Percentiles rank a stretch among this genome's conserved stretches.
phyloP scores from a whole-genome alignment of 2,329 filamentous ascomycete species.

The Sporothrix brasiliensis region DNA sequence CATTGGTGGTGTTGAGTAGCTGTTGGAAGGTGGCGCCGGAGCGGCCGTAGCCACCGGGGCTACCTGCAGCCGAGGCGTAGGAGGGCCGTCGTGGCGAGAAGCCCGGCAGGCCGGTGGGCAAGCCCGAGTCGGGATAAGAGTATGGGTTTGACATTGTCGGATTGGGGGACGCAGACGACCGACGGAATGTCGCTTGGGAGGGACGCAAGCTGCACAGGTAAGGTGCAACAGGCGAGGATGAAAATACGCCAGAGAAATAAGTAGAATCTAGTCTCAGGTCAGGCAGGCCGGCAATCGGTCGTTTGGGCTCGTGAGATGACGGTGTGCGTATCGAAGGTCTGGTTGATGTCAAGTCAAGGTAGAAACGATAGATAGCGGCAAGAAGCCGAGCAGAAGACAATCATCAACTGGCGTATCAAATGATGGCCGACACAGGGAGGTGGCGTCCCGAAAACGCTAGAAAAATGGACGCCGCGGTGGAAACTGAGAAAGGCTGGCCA shows the following conservation, averaged over 20 bases:
- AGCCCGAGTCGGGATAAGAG: slow-evolving; percentile 41
- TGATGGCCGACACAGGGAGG: not conserved
- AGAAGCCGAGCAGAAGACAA: not conserved
- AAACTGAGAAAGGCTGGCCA: not conserved
- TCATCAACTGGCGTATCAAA: not conserved
- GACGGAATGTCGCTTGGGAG: not conserved
- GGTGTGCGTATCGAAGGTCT: not conserved
- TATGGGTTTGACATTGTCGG: slow-evolving; percentile 50
- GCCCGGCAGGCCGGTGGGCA: slow-evolving; percentile 38
- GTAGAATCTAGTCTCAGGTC: not conserved
- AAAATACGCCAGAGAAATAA: not conserved
- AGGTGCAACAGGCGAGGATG: not conserved
- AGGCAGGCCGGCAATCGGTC: not conserved
- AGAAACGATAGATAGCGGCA: not conserved
- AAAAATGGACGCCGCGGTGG: not conserved
- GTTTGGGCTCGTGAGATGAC: not conserved
- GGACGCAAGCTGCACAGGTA: not conserved
- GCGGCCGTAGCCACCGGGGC: slow-evolving; percentile 45
- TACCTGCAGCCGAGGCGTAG: slow-evolving; percentile 47
- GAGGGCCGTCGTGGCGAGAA: slow-evolving; percentile 46
- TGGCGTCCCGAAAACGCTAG: not conserved
- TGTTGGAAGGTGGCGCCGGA: slow-evolving; percentile 55
- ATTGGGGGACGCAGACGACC: slow-evolving; percentile 21
- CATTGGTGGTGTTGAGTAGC: slow-evolving; percentile 46
- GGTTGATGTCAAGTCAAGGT: not conserved